phyloP scores from a whole-genome alignment of 2,329 filamentous ascomycete genomes.

The Biscogniauxia marginata region DNA sequence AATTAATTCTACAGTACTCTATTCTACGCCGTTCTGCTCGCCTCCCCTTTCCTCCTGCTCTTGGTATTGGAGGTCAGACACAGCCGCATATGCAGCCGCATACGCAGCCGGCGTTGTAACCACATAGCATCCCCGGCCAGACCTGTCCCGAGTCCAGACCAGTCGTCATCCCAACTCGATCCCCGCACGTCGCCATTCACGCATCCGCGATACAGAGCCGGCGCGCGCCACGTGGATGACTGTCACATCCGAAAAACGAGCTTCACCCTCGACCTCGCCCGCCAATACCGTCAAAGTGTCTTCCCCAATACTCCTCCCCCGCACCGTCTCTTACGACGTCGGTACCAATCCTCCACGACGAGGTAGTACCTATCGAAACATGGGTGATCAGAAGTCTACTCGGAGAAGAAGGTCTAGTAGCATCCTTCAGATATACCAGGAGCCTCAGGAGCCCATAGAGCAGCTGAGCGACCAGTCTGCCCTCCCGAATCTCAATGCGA shows the following conservation, averaged over 20 bases:
- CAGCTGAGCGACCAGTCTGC: constrained; percentile 96
- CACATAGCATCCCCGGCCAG: too few species aligned
- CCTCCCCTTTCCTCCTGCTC: neutral
- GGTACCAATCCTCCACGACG: constrained; percentile 68
- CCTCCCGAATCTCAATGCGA: constrained; percentile 91
- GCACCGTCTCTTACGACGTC: constrained; percentile 89
- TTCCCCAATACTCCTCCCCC: constrained; percentile 81
- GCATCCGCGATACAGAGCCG: constrained; percentile 2
- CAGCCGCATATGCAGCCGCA: too few species aligned
- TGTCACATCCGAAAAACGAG: constrained; percentile 15
- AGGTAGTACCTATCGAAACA: constrained; percentile 57
- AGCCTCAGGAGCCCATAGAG: constrained; percentile 93
- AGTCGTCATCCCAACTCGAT: too few species aligned
- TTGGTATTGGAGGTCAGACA: too few species aligned
- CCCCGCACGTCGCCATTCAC: neutral
- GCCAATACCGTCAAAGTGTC: constrained; percentile 92
- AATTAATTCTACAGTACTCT: neutral
- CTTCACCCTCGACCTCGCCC: constrained; percentile 24
- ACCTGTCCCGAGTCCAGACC: too few species aligned
- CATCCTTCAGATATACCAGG: constrained; percentile 87
- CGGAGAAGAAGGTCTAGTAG: constrained; percentile 95
- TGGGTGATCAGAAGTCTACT: constrained; percentile 63
- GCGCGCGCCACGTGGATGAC: constrained; percentile 19
- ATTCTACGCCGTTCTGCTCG: neutral
- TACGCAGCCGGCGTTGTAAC: too few species aligned